Percentiles rank a stretch among this genome's conserved stretches.
These are phyloP conservation scores for Pseudozyma tsukubaensis DNA, from an alignment of 1,284 basidiomycete species.

Conservation along the genomic window DNA sequence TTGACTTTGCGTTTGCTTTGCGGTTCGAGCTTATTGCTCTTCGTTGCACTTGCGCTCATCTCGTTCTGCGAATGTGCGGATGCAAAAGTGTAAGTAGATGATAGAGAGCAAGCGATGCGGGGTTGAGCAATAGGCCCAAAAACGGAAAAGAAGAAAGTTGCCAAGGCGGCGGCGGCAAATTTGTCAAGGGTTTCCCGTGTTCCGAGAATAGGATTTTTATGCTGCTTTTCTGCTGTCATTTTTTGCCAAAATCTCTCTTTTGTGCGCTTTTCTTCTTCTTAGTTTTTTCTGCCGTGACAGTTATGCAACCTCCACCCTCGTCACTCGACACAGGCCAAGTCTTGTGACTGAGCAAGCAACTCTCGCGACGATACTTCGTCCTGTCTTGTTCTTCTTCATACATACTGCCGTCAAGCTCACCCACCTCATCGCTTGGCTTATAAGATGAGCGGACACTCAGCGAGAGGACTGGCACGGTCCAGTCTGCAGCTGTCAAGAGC, in stretches of 20 bases:
- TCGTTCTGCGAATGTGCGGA: neutral
- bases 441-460: slow-evolving; percentile 16
- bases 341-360: slow-evolving; percentile 8
- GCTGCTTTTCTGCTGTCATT: neutral
- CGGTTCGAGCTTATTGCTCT: neutral
- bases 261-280: slow-evolving; percentile 3
- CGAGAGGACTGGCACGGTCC: slow-evolving; percentile 8
- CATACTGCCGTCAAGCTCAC: too few species aligned
- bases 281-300: neutral
- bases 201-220: slow-evolving; percentile 9
- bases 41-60: neutral
- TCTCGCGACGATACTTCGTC: neutral
- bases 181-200: slow-evolving; percentile 36
- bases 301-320: slow-evolving; percentile 3
- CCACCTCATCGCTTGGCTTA: neutral
- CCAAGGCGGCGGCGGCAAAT: slow-evolving; percentile 4
- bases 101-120: neutral
- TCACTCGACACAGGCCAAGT: neutral
- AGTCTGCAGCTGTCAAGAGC: slow-evolving; percentile 11
- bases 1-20: slow-evolving; percentile 21
- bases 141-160: slow-evolving; percentile 14
- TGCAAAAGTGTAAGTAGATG: neutral
- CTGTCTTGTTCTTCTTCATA: neutral
- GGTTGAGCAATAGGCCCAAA: neutral
- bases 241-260: slow-evolving; percentile 2